Conservation (phyloP, 1,284 basidiomycete genomes). For the Gymnopus androsaceus region DNA sequence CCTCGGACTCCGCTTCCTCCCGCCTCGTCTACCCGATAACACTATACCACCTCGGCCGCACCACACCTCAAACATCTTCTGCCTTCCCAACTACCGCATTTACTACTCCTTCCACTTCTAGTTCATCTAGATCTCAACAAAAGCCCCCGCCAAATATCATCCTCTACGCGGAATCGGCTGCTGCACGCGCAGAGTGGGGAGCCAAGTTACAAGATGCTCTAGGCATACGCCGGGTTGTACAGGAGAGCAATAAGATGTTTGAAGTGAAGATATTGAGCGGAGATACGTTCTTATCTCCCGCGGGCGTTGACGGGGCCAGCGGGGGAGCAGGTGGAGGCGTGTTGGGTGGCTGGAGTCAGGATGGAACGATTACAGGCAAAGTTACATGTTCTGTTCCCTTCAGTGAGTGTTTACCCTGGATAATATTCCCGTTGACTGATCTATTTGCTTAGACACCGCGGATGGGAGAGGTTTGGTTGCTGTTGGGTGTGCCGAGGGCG, state of each 20-base stretch:
- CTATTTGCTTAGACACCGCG: constrained; percentile 51
- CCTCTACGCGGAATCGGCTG: constrained; percentile 80
- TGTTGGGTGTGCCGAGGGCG: constrained; percentile 83
- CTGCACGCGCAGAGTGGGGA: constrained; percentile 83
- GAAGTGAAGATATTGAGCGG: constrained; percentile 84
- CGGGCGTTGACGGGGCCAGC: constrained; percentile 31
- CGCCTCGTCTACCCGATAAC: constrained; percentile 81
- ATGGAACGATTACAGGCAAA: constrained; percentile 83
- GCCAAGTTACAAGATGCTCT: constrained; percentile 87
- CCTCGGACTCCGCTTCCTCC: constrained; percentile 27
- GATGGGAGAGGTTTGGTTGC: constrained; percentile 78
- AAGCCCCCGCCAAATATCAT: constrained; percentile 78
- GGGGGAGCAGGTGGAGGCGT: too few species aligned
- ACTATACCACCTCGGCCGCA: constrained; percentile 80
- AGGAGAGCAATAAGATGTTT: constrained; percentile 92
- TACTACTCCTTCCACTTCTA: constrained; percentile 80
- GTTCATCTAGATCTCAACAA: constrained; percentile 53
- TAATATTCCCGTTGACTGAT: constrained; percentile 50
- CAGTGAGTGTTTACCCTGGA: constrained; percentile 55
- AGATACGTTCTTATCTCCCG: constrained; percentile 85
- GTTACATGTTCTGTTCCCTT: constrained; percentile 94
- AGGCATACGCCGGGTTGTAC: constrained; percentile 80
- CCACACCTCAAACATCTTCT: neutral
- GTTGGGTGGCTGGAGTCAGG: constrained; percentile 28
- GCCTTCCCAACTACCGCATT: neutral